These are phyloP conservation scores for Carex pumila DNA, from an alignment of 176 grass and related monocot species.

Conservation along the genomic window DNA sequence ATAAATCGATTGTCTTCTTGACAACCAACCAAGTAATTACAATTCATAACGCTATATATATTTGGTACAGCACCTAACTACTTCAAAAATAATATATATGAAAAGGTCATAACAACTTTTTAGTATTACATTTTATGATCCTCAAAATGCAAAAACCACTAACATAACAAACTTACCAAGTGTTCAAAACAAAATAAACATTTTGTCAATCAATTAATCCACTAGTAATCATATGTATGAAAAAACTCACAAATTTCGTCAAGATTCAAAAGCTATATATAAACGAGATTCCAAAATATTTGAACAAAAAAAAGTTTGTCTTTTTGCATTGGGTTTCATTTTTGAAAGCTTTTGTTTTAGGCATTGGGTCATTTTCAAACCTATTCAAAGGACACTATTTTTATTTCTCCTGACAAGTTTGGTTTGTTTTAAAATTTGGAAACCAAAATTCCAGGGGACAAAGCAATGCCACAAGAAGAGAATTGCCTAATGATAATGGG, in stretches of 20 bases:
- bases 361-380: slow-evolving; percentile 41
- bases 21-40: not conserved
- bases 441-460: slow-evolving; percentile 21
- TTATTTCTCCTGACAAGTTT: slow-evolving; percentile 12
- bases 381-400: slow-evolving; percentile 23
- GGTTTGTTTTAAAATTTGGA: slow-evolving; percentile 15
- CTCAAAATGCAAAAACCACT: not conserved
- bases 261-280: not conserved
- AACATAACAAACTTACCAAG: not conserved
- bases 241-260: not conserved
- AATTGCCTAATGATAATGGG: slow-evolving; percentile 45
- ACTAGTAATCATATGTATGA: not conserved
- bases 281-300: slow-evolving; percentile 8
- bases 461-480: slow-evolving; percentile 30
- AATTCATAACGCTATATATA: not conserved
- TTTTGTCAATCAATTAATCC: not conserved
- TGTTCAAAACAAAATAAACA: not conserved
- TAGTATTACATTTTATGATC: not conserved
- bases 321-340: not conserved
- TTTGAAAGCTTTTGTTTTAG: slow-evolving; percentile 9
- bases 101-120: not conserved
- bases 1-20: too few relatives aligned
- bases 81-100: not conserved
- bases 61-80: not conserved
- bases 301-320: not conserved